Conservation (phyloP, 1,284 basidiomycete species). For the Porogramme epimiltina region DNA sequence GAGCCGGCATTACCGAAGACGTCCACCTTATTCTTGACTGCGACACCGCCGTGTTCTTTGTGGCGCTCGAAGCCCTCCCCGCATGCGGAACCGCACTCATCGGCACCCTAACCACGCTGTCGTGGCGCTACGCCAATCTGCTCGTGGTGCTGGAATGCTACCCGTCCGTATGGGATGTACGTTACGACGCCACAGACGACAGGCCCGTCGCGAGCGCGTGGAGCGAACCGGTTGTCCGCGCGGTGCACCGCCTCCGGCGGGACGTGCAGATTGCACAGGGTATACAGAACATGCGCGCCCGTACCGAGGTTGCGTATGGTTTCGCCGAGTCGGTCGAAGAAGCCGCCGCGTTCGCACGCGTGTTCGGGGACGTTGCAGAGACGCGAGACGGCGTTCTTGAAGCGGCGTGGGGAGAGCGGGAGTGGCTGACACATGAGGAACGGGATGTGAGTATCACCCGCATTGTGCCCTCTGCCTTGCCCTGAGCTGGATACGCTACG, state of each 20-base stretch:
- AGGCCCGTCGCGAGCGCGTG: constrained; percentile 39
- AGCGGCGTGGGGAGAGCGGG: constrained; percentile 56
- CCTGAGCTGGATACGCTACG: too few species aligned
- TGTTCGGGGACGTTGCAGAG: constrained; percentile 59
- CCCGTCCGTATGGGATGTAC: constrained; percentile 42
- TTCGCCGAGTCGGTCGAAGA: constrained; percentile 63
- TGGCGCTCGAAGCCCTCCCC: constrained; percentile 58
- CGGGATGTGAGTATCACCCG: constrained; percentile 45
- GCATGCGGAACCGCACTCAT: constrained; percentile 46
- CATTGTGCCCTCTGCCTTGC: too few species aligned
- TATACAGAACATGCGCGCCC: constrained; percentile 45
- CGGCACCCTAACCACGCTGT: constrained; percentile 42
- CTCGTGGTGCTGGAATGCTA: constrained; percentile 70
- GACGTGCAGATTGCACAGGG: constrained; percentile 62
- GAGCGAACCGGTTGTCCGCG: constrained; percentile 64
- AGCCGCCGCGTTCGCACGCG: constrained; percentile 53
- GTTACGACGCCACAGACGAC: constrained; percentile 23
- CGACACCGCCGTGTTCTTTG: constrained; percentile 55
- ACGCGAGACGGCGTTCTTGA: constrained; percentile 42
- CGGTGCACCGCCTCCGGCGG: constrained; percentile 62
- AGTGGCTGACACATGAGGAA: constrained; percentile 60
- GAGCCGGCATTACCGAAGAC: constrained; percentile 28
- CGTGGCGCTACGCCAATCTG: constrained; percentile 59
- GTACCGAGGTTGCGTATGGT: constrained; percentile 48
- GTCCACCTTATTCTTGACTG: constrained; percentile 62